Evolutionary conservation across 306 rosid genomes (phyloP).

Genomic region (Aeschynomene evenia): DNA sequence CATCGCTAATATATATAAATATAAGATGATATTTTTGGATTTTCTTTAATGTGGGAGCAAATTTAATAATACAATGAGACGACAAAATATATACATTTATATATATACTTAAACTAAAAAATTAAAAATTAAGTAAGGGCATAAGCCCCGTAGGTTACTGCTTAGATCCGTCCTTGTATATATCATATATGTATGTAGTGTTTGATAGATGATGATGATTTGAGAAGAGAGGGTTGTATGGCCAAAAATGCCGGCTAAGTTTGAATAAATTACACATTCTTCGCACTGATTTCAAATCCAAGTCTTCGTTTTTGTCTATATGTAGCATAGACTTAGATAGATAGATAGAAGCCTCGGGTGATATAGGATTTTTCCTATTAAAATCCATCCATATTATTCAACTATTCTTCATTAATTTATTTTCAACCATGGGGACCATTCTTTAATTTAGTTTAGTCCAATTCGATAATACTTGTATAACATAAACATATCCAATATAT

Average conservation of each 20-base stretch:
- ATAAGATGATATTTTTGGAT: too few relatives aligned
- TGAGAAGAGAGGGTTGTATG: not conserved
- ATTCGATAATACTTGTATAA: too few relatives aligned
- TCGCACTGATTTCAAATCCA: not conserved
- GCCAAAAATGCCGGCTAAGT: conserved; percentile 32
- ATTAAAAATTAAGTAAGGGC: too few relatives aligned
- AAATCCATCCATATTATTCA: not conserved
- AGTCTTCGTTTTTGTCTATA: not conserved
- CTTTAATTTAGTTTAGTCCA: not conserved
- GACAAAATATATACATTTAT: too few relatives aligned
- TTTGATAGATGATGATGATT: not conserved
- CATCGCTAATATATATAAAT: too few relatives aligned
- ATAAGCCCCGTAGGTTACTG: too few relatives aligned
- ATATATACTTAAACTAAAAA: too few relatives aligned
- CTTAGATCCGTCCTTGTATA: too few relatives aligned
- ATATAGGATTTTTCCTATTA: not conserved
- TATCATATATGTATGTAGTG: not conserved
- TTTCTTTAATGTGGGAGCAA: too few relatives aligned
- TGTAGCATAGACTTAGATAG: not conserved
- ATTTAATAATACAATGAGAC: too few relatives aligned
- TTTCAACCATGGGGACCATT: not conserved
- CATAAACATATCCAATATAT: too few relatives aligned
- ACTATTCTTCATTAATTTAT: not conserved
- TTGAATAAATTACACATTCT: not conserved
- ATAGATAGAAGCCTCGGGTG: not conserved